These are phyloP conservation scores for Colletotrichum sp. DNA, from an alignment of 2,329 filamentous ascomycete species.

Conservation along the genomic window DNA sequence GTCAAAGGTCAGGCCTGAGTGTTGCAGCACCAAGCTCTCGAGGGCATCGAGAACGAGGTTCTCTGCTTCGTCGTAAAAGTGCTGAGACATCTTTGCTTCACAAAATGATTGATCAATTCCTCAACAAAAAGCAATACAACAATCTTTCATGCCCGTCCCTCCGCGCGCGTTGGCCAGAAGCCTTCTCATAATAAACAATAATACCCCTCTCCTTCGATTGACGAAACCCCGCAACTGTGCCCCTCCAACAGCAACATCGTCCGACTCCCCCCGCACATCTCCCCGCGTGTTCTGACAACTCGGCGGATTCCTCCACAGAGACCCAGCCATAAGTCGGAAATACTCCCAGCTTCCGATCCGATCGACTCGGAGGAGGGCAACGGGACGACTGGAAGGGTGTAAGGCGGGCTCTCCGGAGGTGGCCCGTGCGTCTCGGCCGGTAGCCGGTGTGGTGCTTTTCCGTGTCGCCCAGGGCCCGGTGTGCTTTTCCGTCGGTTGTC, in stretches of 20 bases:
- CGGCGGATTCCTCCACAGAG: neutral
- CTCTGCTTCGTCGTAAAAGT: conserved; percentile 18
- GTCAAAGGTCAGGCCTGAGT: conserved; percentile 63
- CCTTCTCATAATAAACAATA: neutral
- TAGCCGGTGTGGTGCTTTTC: neutral
- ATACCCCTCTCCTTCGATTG: neutral
- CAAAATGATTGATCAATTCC: neutral
- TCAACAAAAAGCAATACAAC: neutral
- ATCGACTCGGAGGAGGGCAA: neutral
- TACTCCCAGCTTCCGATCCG: neutral
- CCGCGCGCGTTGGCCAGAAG: neutral
- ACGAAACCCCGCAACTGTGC: neutral
- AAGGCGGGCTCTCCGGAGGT: neutral
- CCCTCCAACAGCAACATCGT: neutral
- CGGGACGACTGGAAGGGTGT: neutral
- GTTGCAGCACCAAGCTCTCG: neutral
- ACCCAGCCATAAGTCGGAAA: neutral
- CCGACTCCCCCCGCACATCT: neutral
- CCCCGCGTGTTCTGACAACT: neutral
- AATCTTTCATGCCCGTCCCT: neutral
- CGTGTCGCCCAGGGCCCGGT: neutral
- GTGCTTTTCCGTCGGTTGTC: conserved; percentile 18
- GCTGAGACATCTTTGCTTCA: neutral
- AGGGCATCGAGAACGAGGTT: conserved; percentile 16
- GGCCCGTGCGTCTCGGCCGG: neutral